Base-by-base conservation (phyloP, 1,284 basidiomycete species). In the Boletus sp. region DNA sequence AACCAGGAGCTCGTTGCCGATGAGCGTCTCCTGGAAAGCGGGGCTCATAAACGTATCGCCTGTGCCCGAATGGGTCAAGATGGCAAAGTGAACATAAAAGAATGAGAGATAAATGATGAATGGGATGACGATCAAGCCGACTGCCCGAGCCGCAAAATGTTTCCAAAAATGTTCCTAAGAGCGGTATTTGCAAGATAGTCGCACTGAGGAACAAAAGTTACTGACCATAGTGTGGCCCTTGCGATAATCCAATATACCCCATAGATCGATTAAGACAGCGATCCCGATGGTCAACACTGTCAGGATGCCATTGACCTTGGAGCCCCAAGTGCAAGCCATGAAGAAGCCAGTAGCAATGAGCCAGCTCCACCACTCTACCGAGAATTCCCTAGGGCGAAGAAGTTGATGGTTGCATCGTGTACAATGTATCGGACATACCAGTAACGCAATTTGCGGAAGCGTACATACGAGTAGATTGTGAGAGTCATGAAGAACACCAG, bases 1-100 rank as follows among this genome's bases (percentile, higher is more conserved):
- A 65, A 97, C 75, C 53, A 98, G 80, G 75, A 99, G 83, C 68
- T 98, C 95, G 71, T 98, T 99, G 38, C 95, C 96, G 30, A 82
- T 76, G 43, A 99, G 82, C 7, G 96, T 98, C 79, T 99, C 95
- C 77, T 99, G 97, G 87, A 99, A 99, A 11, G 90, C 89, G 16
- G 97, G 93, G 71, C 91, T 95, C 97, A 99, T 99, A 81, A 99
- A 99, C 19, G 84, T 82, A 73, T 99, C 97, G 16, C 97, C 97
- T 23, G 96, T 84, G 35, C 97, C 97, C 28, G 94, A 95, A 67
- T 89, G 84, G n/a, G 81, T 93, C 68, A 99, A 88, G 62, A 98
- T 85, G 54, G 90, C 83, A 72, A 99, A 98, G 76, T 99, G 97
- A 27, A 97, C 80, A 81, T 92, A 99, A 83, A 99, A 99, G 85